Conservation (phyloP, 1,284 basidiomycete species). For the Moesziomyces parantarcticus region DNA sequence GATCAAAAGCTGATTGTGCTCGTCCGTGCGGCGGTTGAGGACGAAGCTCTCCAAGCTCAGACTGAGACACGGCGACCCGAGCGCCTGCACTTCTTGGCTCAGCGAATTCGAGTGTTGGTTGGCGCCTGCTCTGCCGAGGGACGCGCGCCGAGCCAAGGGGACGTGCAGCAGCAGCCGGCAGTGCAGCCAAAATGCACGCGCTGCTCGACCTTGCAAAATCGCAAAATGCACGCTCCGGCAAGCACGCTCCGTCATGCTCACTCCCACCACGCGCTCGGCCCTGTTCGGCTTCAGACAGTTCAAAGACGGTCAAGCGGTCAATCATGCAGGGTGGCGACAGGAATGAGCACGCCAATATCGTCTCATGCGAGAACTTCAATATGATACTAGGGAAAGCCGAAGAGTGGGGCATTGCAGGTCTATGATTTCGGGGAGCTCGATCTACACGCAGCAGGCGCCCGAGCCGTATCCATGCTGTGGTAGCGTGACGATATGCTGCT, state of each 20-base stretch:
- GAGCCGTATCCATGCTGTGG: constrained; percentile 37
- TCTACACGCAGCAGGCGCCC: constrained; percentile 42
- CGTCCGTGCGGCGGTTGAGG: neutral
- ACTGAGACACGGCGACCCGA: neutral
- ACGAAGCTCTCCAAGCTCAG: neutral
- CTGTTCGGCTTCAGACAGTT: too few species aligned
- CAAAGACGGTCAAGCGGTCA: too few species aligned
- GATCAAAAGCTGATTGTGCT: neutral
- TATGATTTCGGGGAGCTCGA: neutral
- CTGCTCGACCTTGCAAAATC: neutral
- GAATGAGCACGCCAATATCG: too few species aligned
- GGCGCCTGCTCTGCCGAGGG: neutral
- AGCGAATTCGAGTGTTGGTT: neutral
- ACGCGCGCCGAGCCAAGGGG: neutral
- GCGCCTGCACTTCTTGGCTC: neutral
- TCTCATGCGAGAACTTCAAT: too few species aligned
- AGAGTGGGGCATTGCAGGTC: neutral
- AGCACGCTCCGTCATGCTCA: too few species aligned
- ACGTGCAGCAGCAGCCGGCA: neutral
- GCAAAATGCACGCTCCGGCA: neutral
- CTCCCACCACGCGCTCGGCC: too few species aligned
- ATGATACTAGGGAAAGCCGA: neutral
- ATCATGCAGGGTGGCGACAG: too few species aligned
- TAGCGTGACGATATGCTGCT: constrained; percentile 36
- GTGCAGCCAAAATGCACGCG: neutral